Percentiles rank a stretch among this genome's conserved stretches.
Conservation (phyloP, 371 early-diverging fungal species). For the Mortierella sp. region DNA sequence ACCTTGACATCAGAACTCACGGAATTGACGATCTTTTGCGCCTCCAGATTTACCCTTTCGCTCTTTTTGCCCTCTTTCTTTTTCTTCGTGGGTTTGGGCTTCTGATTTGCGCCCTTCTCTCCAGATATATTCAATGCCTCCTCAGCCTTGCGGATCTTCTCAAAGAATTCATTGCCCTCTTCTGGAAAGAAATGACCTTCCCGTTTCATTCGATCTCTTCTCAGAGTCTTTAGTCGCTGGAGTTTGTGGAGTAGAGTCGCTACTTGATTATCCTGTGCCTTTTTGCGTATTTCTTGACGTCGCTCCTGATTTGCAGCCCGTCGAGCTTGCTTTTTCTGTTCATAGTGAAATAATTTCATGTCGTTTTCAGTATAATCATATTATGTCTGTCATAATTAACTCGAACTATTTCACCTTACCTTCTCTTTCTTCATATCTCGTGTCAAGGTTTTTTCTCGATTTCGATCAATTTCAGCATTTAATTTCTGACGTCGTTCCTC, state of each 20-base stretch:
- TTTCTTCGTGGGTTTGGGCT: neutral
- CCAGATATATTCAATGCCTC: neutral
- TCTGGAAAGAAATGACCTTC: neutral
- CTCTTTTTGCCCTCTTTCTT: neutral
- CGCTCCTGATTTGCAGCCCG: neutral
- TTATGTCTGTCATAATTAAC: too few species aligned
- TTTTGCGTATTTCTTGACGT: neutral
- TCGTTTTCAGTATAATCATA: neutral
- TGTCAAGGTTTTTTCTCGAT: neutral
- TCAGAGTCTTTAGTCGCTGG: neutral
- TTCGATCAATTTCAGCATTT: neutral
- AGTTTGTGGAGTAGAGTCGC: neutral
- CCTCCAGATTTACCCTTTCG: too few species aligned
- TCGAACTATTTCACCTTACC: neutral
- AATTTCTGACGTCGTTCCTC: neutral
- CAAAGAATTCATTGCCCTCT: neutral
- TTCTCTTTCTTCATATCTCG: neutral
- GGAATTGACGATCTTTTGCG: too few species aligned
- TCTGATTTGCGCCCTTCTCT: neutral
- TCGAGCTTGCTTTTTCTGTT: neutral
- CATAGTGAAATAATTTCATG: neutral
- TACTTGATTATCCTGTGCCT: neutral
- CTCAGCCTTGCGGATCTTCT: neutral
- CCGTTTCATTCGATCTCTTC: neutral
- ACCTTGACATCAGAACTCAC: too few species aligned